These are phyloP conservation scores for Mortierella sp. DNA, from an alignment of 371 early-diverging fungal species.

Conservation along the genomic window DNA sequence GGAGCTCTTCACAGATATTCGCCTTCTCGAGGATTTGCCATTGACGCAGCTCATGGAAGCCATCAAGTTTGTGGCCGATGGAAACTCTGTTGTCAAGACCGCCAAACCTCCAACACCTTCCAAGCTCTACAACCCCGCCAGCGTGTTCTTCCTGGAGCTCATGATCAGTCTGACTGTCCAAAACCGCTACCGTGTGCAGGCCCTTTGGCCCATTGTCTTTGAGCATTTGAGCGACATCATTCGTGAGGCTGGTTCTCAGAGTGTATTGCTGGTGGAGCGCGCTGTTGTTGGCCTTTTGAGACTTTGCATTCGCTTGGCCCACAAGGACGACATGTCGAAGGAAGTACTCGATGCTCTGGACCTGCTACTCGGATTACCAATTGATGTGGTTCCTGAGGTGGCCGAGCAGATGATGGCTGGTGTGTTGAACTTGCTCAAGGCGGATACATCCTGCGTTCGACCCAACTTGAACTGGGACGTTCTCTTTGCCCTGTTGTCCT, in stretches of 20 bases:
- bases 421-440: slow-evolving; percentile 73
- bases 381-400: slow-evolving; percentile 74
- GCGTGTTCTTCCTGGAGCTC: slow-evolving; percentile 82
- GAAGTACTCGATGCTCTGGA: slow-evolving; percentile 76
- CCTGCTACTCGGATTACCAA: slow-evolving; percentile 72
- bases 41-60: slow-evolving; percentile 70
- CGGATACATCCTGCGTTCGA: slow-evolving; percentile 60
- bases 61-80: slow-evolving; percentile 60
- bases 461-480: slow-evolving; percentile 62
- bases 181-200: slow-evolving; percentile 75
- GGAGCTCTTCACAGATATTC: slow-evolving; percentile 80
- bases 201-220: slow-evolving; percentile 78
- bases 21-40: slow-evolving; percentile 76
- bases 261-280: slow-evolving; percentile 80
- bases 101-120: slow-evolving; percentile 60
- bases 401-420: slow-evolving; percentile 89
- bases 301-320: slow-evolving; percentile 78
- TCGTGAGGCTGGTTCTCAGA: slow-evolving; percentile 76
- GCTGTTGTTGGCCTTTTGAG: slow-evolving; percentile 81
- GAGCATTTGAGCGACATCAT: slow-evolving; percentile 78
- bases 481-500: slow-evolving; percentile 64
- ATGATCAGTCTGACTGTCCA: slow-evolving; percentile 81
- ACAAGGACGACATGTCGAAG: slow-evolving; percentile 72
- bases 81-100: slow-evolving; percentile 49
- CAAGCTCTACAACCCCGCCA: slow-evolving; percentile 74